Evolutionary conservation across 2,329 filamentous ascomycete species (phyloP).

Genomic region (Mycosphaerelloides madeirae): DNA sequence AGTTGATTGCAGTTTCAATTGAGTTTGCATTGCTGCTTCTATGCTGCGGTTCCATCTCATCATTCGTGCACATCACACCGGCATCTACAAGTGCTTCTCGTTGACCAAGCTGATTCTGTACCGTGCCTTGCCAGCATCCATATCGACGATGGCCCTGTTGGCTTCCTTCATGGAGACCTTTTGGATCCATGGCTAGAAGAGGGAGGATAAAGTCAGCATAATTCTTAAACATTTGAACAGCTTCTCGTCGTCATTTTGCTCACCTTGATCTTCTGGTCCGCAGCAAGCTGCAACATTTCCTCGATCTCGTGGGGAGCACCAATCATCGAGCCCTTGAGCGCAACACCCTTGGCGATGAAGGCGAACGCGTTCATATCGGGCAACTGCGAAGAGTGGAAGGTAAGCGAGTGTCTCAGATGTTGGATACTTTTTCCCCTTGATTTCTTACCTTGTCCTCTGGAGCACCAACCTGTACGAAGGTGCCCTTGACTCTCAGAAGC

Average conservation of each 20-base stretch:
- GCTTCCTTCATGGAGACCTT: conserved; percentile 54
- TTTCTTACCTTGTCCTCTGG: conserved; percentile 61
- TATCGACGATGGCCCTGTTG: conserved; percentile 54
- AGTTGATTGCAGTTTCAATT: too few relatives aligned
- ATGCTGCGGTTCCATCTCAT: too few relatives aligned
- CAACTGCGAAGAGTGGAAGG: conserved; percentile 45
- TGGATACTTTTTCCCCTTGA: too few relatives aligned
- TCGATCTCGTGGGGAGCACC: conserved; percentile 55
- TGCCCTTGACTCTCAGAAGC: conserved; percentile 56
- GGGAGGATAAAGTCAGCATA: too few relatives aligned
- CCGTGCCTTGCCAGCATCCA: conserved; percentile 52
- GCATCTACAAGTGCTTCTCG: conserved; percentile 2
- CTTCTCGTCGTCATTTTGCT: too few relatives aligned
- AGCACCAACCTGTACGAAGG: conserved; percentile 62
- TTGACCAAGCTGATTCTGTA: conserved; percentile 33
- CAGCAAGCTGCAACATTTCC: conserved; percentile 59
- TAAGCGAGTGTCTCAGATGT: too few relatives aligned
- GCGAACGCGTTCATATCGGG: conserved; percentile 54
- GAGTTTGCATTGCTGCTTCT: too few relatives aligned
- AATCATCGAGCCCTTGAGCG: conserved; percentile 44
- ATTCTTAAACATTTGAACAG: too few relatives aligned
- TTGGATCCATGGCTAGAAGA: conserved; percentile 63
- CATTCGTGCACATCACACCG: too few relatives aligned
- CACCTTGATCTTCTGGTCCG: conserved; percentile 54
- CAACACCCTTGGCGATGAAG: conserved; percentile 53